Conservation (phyloP, 805 yeast species). For the Candida boleticola region DNA sequence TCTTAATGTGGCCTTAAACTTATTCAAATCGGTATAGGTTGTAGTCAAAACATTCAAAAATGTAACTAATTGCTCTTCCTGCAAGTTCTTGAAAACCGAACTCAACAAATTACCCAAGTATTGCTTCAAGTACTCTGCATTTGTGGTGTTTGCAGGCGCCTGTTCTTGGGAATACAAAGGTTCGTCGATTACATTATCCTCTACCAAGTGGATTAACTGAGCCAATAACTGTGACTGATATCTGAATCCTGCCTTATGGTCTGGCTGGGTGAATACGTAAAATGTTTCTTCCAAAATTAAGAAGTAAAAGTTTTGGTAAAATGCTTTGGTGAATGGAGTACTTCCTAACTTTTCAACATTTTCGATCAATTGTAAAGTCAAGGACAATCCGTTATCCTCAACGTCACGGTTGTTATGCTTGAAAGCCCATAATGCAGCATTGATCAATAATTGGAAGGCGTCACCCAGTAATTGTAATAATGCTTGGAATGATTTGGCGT, state of each 20-base stretch:
- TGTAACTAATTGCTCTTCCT: conserved; percentile 74
- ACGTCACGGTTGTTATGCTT: conserved; percentile 97
- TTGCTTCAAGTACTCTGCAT: conserved; percentile 73
- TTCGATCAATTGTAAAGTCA: conserved; percentile 77
- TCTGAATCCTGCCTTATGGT: conserved; percentile 94
- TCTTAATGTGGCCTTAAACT: conserved; percentile 81
- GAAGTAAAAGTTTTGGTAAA: conserved; percentile 85
- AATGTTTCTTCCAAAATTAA: conserved; percentile 89
- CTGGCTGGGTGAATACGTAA: conserved; percentile 91
- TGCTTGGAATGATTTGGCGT: conserved; percentile 81
- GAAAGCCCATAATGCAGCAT: conserved; percentile 97
- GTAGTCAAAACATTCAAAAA: conserved; percentile 76
- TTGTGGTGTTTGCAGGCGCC: conserved; percentile 83
- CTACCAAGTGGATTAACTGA: conserved; percentile 78
- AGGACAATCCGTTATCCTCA: conserved; percentile 83
- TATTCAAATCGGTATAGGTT: conserved; percentile 68
- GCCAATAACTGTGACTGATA: conserved; percentile 83
- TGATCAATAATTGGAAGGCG: conserved; percentile 86
- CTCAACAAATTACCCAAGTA: conserved; percentile 78
- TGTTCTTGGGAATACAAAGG: conserved; percentile 80
- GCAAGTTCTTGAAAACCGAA: conserved; percentile 90
- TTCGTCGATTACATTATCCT: conserved; percentile 66
- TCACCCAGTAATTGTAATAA: conserved; percentile 84
- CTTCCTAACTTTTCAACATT: conserved; percentile 79
- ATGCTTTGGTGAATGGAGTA: conserved; percentile 74